Conservation (phyloP, 2,329 filamentous ascomycete species). For the Verticillium isaacii region DNA sequence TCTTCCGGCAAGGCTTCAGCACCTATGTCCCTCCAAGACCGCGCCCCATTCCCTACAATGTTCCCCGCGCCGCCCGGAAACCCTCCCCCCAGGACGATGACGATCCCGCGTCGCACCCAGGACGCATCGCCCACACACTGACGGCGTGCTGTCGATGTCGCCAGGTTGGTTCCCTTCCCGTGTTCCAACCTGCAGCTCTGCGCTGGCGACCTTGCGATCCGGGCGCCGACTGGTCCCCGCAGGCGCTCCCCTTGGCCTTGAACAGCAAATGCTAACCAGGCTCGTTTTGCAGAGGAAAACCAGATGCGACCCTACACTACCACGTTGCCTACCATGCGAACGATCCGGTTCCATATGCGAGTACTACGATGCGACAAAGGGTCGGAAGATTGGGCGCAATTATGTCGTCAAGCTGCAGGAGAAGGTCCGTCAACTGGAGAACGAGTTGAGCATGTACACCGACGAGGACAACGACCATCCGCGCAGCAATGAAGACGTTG, state of each 20-base stretch:
- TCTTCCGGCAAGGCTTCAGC: slow-evolving; percentile 55
- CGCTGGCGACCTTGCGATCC: too few relatives aligned
- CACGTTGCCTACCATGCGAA: slow-evolving; percentile 88
- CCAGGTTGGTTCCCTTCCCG: slow-evolving; percentile 51
- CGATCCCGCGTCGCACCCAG: slow-evolving; percentile 42
- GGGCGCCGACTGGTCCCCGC: neutral
- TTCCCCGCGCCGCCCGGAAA: neutral
- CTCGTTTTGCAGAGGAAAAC: slow-evolving; percentile 71
- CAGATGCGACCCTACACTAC: slow-evolving; percentile 87
- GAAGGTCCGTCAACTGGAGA: slow-evolving; percentile 75
- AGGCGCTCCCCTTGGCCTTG: neutral
- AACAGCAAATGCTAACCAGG: slow-evolving; percentile 9
- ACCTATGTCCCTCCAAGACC: slow-evolving; percentile 32
- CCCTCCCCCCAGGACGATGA: slow-evolving; percentile 6
- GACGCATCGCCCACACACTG: slow-evolving; percentile 69
- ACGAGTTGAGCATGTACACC: slow-evolving; percentile 73
- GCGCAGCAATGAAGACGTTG: slow-evolving; percentile 74
- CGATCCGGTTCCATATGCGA: slow-evolving; percentile 88
- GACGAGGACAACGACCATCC: slow-evolving; percentile 68
- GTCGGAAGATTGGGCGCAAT: slow-evolving; percentile 78
- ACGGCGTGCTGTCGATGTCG: slow-evolving; percentile 77
- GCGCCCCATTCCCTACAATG: slow-evolving; percentile 12
- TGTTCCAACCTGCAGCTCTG: neutral
- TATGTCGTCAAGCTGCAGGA: slow-evolving; percentile 93
- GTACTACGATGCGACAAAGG: slow-evolving; percentile 88